A percentile compares a stretch with the other conserved stretches of the same genome.
phyloP scores from a whole-genome alignment of 2,329 filamentous ascomycete species.

The Paraphoma sp. region DNA sequence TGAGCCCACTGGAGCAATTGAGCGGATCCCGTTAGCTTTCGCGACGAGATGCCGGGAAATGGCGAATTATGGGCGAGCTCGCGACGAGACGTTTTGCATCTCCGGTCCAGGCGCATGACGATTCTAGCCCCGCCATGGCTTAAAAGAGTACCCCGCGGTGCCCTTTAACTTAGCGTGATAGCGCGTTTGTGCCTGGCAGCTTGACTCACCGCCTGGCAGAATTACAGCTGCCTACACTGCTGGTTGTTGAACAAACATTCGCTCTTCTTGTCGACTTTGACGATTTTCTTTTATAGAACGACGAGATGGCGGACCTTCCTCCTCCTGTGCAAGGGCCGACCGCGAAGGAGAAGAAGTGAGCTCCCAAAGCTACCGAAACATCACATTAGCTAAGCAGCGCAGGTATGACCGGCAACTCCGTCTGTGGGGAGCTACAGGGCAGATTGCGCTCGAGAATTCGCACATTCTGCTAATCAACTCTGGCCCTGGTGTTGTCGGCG shows the following conservation, averaged over 20 bases:
- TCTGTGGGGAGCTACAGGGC: slow-evolving; percentile 91
- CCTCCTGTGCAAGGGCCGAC: slow-evolving; percentile 51
- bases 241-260: slow-evolving; percentile 4
- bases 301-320: slow-evolving; percentile 45
- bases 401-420: slow-evolving; percentile 91
- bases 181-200: slow-evolving; percentile 12
- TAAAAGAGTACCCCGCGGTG: slow-evolving; percentile 18
- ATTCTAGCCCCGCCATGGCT: slow-evolving; percentile 8
- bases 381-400: slow-evolving; percentile 48
- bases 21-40: not conserved
- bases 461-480: slow-evolving; percentile 92
- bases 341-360: slow-evolving; percentile 59
- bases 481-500: slow-evolving; percentile 82
- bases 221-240: slow-evolving; percentile 15
- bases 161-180: slow-evolving; percentile 12
- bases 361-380: slow-evolving; percentile 2
- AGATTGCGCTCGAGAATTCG: slow-evolving; percentile 86
- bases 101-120: slow-evolving; percentile 8
- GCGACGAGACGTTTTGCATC: not conserved
- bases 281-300: not conserved
- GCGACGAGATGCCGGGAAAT: not conserved
- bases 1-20: not conserved
- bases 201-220: slow-evolving; percentile 22
- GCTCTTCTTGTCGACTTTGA: not conserved
- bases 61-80: not conserved